phyloP scores from a whole-genome alignment of 1,284 basidiomycete genomes.

The Bjerkandera adusta region DNA sequence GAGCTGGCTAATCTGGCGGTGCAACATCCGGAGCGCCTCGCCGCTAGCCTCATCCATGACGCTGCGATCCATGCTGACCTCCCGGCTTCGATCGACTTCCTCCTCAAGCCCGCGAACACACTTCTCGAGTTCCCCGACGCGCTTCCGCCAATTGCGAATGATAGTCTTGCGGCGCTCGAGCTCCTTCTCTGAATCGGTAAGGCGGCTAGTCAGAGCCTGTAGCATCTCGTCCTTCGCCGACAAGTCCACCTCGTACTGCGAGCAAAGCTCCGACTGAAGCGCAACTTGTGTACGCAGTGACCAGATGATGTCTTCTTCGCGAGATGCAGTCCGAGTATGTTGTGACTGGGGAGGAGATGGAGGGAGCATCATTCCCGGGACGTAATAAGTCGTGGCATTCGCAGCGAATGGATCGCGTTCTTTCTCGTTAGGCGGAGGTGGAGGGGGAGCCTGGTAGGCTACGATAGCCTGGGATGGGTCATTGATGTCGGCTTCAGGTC shows the following conservation, averaged over 20 bases:
- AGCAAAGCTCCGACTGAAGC: constrained; percentile 64
- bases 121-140: constrained; percentile 66
- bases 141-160: constrained; percentile 66
- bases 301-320: constrained; percentile 66
- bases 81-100: constrained; percentile 63
- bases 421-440: constrained; percentile 11
- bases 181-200: constrained; percentile 56
- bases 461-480: constrained; percentile 50
- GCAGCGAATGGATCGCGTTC: constrained; percentile 72
- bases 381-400: constrained; percentile 73
- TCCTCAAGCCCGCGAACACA: constrained; percentile 63
- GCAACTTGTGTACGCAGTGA: constrained; percentile 70
- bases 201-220: constrained; percentile 50
- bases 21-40: constrained; percentile 64
- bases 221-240: constrained; percentile 68
- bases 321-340: constrained; percentile 60
- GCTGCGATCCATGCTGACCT: constrained; percentile 68
- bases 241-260: constrained; percentile 73
- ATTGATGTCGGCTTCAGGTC: constrained; percentile 63
- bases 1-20: constrained; percentile 57
- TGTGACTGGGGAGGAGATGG: constrained; percentile 54
- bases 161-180: constrained; percentile 52
- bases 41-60: constrained; percentile 77
- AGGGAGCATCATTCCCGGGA: constrained; percentile 67
- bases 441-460: constrained; percentile 39